phyloP scores from a whole-genome alignment of 345 rosid species.

The Boechera divaricarpa region DNA sequence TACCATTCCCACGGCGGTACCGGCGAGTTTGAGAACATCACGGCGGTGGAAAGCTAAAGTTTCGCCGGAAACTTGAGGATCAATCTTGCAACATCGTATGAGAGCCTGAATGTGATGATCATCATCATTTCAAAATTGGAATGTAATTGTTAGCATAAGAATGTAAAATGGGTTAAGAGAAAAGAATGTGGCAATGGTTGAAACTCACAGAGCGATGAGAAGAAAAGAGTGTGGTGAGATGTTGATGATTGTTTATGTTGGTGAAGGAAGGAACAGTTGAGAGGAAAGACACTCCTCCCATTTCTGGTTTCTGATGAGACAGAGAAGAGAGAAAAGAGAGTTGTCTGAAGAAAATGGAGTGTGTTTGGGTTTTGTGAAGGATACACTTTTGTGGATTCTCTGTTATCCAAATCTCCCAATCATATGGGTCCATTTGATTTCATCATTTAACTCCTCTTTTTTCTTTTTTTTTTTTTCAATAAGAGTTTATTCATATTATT shows the following conservation, averaged over 20 bases:
- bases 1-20: constrained; percentile 73
- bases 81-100: constrained; percentile 58
- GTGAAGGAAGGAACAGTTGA: constrained; percentile 58
- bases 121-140: not conserved
- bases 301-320: constrained; percentile 20
- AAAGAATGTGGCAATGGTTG: constrained; percentile 29
- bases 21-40: constrained; percentile 62
- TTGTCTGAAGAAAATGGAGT: constrained; percentile 20
- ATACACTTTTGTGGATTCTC: constrained; percentile 38
- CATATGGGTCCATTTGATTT: constrained; percentile 36
- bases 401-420: constrained; percentile 47
- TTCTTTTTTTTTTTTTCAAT: not conserved
- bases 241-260: constrained; percentile 37
- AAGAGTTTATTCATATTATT: not conserved
- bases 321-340: constrained; percentile 13
- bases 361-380: constrained; percentile 36
- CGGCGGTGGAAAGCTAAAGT: constrained; percentile 53
- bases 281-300: constrained; percentile 60
- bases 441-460: not conserved
- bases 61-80: constrained; percentile 37
- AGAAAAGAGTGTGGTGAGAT: constrained; percentile 35
- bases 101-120: constrained; percentile 47
- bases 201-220: constrained; percentile 47
- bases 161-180: not conserved
- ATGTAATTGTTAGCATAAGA: not conserved